Base-by-base conservation (phyloP, 768 basidiomycete species). In the Russula ochroleuca region DNA sequence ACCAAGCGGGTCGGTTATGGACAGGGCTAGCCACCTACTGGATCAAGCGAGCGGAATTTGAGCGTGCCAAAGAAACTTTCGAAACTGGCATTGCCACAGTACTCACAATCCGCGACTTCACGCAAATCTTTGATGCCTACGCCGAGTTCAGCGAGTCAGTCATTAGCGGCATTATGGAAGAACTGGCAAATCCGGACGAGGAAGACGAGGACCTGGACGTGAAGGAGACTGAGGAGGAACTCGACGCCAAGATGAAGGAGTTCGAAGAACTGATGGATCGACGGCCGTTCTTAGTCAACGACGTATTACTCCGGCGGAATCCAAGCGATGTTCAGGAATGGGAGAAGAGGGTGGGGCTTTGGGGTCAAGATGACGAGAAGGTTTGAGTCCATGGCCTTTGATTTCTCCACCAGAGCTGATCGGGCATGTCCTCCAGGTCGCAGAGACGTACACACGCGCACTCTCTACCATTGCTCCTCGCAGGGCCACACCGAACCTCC, bases 261-360 rank as follows among this genome's bases (percentile, higher is more conserved):
- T 94, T 98, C 70, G 96, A 98, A 74, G 90, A 87, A 45, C 74
- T 99, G 68, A 96, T 96, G 81, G 97, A 99, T 73, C 81, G 95
- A 54, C 76, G 97, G 72, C 96, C 94, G 2, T 98, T 99, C 81
- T 79, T 99, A 66, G 86, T 97, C 51, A 99, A 99, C 70, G 95
- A 98, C 70, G 97, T 98, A 14, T 77, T 98, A 17, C 74, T 98
- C 40, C 78, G 97, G 65, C 79, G 97, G 70, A 99, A 99, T 79
- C 92, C 93, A 5, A 92, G 98, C 69, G 97, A 99, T 70, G 97
- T 98, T 2, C 94, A 97, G 68, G 97, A 99, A 73, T 99, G 97
- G 97, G 97, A 98, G 78, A 99, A 99, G 76, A 80, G 96, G 40
- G 84, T 98, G 21, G 95, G 94, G 2, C 75, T 98, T 31, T 96